Base-by-base conservation (phyloP, 768 basidiomycete genomes). In the Naganishia onofrii region DNA sequence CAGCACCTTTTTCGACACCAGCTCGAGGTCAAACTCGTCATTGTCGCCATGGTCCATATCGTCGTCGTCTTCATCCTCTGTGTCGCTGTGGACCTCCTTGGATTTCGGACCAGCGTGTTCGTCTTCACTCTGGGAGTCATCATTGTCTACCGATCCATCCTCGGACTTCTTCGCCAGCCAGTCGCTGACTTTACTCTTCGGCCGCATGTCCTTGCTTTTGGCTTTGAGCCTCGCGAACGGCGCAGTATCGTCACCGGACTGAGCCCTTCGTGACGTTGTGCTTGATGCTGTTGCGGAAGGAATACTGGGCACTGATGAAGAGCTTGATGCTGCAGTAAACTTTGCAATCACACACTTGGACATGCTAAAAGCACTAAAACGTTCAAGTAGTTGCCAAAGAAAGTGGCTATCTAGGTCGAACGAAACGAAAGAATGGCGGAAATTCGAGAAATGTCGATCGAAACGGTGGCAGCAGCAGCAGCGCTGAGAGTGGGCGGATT, bases 91-190 rank as follows among this genome's bases (percentile, higher is more conserved):
- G 17, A 44, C 67, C 2, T 28, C 57, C 15, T 51, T 17, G 1
- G 23, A 51, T 51, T 26, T 51, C n/a, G 21, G 7, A n/a, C 36
- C 68, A 17, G 12, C 5, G 9, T 51, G 21, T n/a, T 69, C 68
- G 1, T 63, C 68, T 15, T 52, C 68, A 36, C 46, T 66, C 0
- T 52, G 46, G 0, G 56, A 46, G 19, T 31, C 28, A 12, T 69
- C 67, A 31, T 42, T 56, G n/a, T n/a, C 44, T 36, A 29, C 58
- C 23, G 56, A 63, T 60, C 68, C 68, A 60, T 63, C 44, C 31
- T 58, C 58, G 23, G 55, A 69, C 68, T 54, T 69, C 52, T 69
- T 63, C 60, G 60, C 60, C 60, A 63, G 38, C 60, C 60, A 63
- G 26, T 63, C 60, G 60, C 60, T 63, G 38, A 63, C 60, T 28